Conservation (phyloP, 1,139 yeast genomes). For the Trichomonascaceae sp. region DNA sequence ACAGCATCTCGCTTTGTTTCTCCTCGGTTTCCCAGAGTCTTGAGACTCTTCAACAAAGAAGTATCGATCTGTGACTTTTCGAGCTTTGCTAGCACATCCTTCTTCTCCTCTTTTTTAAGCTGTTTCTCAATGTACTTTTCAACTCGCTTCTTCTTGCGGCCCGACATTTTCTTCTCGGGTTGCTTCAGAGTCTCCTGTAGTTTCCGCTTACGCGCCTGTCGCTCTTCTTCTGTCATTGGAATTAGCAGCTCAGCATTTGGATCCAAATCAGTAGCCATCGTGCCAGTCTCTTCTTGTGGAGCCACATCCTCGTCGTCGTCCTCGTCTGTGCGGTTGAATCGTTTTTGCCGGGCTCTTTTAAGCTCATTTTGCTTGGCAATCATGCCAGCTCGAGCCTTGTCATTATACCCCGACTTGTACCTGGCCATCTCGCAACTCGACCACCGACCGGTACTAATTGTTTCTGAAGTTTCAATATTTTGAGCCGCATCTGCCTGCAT, state of each 20-base stretch:
- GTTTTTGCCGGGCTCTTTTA: conserved; percentile 52
- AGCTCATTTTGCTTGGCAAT: conserved; percentile 67
- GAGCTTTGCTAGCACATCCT: conserved; percentile 59
- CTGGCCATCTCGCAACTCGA: conserved; percentile 71
- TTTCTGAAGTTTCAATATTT: no score
- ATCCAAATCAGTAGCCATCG: conserved; percentile 22
- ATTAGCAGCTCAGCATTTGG: conserved; percentile 49
- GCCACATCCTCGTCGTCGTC: conserved; percentile 14
- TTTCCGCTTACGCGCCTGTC: conserved; percentile 49
- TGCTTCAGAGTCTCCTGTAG: conserved; percentile 49
- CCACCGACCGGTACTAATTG: no score
- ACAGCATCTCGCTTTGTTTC: conserved; percentile 60
- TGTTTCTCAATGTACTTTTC: conserved; percentile 55
- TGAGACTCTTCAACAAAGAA: conserved; percentile 51
- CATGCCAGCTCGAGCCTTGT: conserved; percentile 76
- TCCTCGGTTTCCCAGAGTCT: conserved; percentile 64
- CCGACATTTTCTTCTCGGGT: conserved; percentile 52
- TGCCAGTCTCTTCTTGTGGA: conserved; percentile 11
- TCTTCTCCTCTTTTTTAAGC: conserved; percentile 78
- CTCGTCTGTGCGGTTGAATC: conserved; percentile 29
- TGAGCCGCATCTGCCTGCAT: no score
- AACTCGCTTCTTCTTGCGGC: conserved; percentile 54
- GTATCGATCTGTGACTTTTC: conserved; percentile 57
- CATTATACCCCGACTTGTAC: conserved; percentile 69
- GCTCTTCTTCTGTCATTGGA: conserved; percentile 42